Percentiles rank a stretch among this genome's conserved stretches.
Evolutionary conservation across 257 asterid genomes (phyloP).

Genomic region (Solanum verrucosum): DNA sequence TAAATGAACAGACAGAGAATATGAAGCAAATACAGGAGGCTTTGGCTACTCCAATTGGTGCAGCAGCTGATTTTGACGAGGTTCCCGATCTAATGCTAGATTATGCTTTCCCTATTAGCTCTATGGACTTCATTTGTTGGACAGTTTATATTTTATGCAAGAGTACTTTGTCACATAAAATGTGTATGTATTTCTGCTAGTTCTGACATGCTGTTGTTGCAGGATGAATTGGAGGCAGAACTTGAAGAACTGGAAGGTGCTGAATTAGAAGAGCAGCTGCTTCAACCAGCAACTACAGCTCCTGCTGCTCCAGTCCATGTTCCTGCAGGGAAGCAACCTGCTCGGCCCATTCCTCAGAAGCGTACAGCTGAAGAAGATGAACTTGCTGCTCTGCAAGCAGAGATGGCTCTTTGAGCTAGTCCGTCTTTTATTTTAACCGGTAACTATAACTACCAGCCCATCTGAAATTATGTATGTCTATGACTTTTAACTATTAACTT

Average conservation of each 20-base stretch:
- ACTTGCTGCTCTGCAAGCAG: slow-evolving; percentile 27
- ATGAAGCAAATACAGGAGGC: slow-evolving; percentile 28
- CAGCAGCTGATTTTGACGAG: slow-evolving; percentile 29
- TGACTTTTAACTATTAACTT: neutral
- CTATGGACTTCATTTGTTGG: neutral
- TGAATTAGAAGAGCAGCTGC: slow-evolving; percentile 25
- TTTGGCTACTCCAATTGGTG: slow-evolving; percentile 26
- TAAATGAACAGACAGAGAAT: slow-evolving; percentile 25
- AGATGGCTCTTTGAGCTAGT: slow-evolving; percentile 23
- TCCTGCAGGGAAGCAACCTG: slow-evolving; percentile 14
- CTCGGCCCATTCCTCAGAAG: slow-evolving; percentile 12
- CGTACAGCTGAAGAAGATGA: slow-evolving; percentile 24
- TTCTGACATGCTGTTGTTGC: neutral
- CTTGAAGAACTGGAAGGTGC: slow-evolving; percentile 28
- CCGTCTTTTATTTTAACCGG: neutral
- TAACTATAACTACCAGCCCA: neutral
- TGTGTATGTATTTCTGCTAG: neutral
- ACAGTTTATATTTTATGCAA: neutral
- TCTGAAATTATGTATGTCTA: neutral
- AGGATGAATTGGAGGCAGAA: slow-evolving; percentile 35
- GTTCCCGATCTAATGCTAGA: neutral
- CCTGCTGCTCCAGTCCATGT: slow-evolving; percentile 19
- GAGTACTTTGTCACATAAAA: neutral
- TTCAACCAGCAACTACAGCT: slow-evolving; percentile 27
- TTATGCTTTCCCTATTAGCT: neutral